Evolutionary conservation across 2,329 filamentous ascomycete species (phyloP), one percentile per base, ranked within the genome.

Genomic region (Paraconiothyrium sp.): DNA sequence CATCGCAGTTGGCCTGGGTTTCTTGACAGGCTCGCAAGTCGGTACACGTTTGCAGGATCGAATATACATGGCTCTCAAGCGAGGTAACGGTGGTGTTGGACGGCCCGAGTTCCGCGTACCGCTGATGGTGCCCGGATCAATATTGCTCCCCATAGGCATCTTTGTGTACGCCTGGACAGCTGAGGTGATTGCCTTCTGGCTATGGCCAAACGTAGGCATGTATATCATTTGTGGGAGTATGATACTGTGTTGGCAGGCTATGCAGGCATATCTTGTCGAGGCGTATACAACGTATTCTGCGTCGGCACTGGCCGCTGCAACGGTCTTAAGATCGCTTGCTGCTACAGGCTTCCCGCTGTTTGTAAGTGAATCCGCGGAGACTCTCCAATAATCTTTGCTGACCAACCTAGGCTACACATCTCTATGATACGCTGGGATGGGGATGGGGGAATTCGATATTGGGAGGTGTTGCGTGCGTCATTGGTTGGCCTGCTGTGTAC

Each of bases 61-160:
- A 14, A 78, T 85, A 62, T 85, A 85, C 68, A 74, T 76, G 24
- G 69, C 63, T 11, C 71, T 84, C 7, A 84, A 82, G 62, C 66
- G 67, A n/a, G 71, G 71, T 16, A 83, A 84, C 70, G 76, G 76
- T 58, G 74, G 55, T 27, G 51, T 67, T 20, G 68, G 67, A 1
- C 69, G 69, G 39, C 88, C 89, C 0, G 89, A 91, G 67, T 86
- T 84, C 66, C 85, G 88, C 30, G 78, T 89, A 0, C 87, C 87
- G 0, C 76, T 88, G 1, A 83, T 87, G 71, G 71, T 85, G n/a
- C 75, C 83, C 0, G 84, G 83, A 0, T 82, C 82, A 0, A 41
- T 87, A 0, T 57, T 88, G 4, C 76, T 84, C 0, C 84, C 85
- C 0, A 63, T 80, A 0, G 83, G 84, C 1, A 72, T 88, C 1